Conservation (phyloP, 768 basidiomycete species). For the Naematelia aurantialba region DNA sequence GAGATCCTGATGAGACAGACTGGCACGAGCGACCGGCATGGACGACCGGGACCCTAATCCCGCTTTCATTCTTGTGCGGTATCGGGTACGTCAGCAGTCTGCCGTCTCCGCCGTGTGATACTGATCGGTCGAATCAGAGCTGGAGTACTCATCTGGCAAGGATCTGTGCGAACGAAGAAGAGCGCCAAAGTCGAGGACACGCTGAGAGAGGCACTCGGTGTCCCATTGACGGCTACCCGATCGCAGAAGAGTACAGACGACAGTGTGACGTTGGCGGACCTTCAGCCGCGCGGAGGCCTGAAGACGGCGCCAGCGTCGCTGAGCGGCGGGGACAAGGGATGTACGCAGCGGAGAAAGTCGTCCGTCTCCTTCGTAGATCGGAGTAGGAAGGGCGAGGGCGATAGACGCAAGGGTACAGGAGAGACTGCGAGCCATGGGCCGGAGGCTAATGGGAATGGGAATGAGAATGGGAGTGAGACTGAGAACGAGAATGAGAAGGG, state of each 20-base stretch:
- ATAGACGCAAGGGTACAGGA: no score
- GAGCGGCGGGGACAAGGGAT: neutral
- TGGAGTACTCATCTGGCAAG: constrained; percentile 69
- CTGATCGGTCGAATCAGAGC: constrained; percentile 49
- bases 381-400: neutral
- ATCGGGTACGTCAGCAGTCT: constrained; percentile 53
- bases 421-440: no score
- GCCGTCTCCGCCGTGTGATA: neutral
- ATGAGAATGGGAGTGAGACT: neutral
- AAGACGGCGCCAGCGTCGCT: neutral
- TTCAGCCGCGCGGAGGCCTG: neutral
- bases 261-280: neutral
- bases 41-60: constrained; percentile 62
- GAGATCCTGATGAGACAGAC: constrained; percentile 14
- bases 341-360: neutral
- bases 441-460: no score
- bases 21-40: constrained; percentile 50
- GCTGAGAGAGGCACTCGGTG: constrained; percentile 40
- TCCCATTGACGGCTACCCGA: constrained; percentile 24
- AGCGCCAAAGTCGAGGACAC: constrained; percentile 34
- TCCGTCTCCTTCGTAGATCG: neutral
- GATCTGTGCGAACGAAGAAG: constrained; percentile 51
- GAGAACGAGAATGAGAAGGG: neutral
- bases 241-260: neutral
- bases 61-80: constrained; percentile 69